phyloP scores from a whole-genome alignment of 192 early-diverging fungal species.

The Coemansia sp. region DNA sequence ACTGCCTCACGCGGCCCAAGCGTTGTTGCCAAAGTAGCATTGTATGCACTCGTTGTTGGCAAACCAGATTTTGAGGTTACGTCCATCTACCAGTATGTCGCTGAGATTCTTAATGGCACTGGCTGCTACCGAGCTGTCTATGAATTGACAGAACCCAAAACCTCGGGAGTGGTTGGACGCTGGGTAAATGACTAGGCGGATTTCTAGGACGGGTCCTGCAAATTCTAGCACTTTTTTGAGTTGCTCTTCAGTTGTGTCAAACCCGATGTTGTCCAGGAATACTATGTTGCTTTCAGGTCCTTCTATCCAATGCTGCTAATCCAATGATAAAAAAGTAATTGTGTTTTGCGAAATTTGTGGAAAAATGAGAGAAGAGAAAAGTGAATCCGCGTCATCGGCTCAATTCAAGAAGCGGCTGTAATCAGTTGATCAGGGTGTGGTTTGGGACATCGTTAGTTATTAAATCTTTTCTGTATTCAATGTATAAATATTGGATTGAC shows the following conservation, averaged over 20 bases:
- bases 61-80: slow-evolving; percentile 87
- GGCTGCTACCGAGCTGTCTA: too few relatives aligned
- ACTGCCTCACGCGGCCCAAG: too few relatives aligned
- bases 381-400: background rate
- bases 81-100: slow-evolving; percentile 85
- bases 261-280: slow-evolving; percentile 79
- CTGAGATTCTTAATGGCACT: slow-evolving; percentile 16
- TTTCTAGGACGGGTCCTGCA: slow-evolving; percentile 60
- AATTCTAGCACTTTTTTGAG: slow-evolving; percentile 89
- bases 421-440: slow-evolving; percentile 2
- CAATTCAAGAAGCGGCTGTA: background rate
- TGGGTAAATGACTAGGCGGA: too few relatives aligned
- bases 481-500: background rate
- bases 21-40: slow-evolving; percentile 27
- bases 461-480: background rate
- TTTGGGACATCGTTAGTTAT: background rate
- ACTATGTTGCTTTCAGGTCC: slow-evolving; percentile 40
- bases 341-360: background rate
- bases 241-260: slow-evolving; percentile 92
- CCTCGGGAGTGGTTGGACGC: too few relatives aligned
- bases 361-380: background rate
- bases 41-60: slow-evolving; percentile 62
- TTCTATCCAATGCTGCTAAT: slow-evolving; percentile 34
- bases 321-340: slow-evolving; percentile 6
- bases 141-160: too few relatives aligned